Base-by-base conservation (phyloP, 441 rosid species). In the Pelargonium cotyledonis region DNA sequence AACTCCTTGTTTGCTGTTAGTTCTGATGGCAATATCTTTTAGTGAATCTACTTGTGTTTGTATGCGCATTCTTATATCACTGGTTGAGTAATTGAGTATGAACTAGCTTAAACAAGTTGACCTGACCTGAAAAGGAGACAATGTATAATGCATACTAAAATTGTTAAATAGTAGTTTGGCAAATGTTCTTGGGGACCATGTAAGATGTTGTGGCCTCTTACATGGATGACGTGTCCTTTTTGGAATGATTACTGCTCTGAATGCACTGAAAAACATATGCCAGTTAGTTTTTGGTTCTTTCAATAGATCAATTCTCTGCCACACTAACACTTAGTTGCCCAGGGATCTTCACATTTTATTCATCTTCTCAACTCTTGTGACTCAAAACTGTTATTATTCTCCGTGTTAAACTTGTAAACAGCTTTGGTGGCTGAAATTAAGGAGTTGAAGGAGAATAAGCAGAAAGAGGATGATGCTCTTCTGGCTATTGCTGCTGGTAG, bases 401-500 rank as follows among this genome's bases (percentile, higher is more conserved):
- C 49, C 61, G 23, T 31, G 31, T 67, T 71, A 67, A 49, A 38
- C 64, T 61, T 82, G 49, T 76, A 38, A 65, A 70, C 92, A 95
- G 98, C 97, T 51, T 78, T 95, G 58, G 71, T 90, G 84, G 89
- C 84, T 19, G 97, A 95, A 85, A 88, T 92, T 63, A 95, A 88
- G 80, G 98, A 89, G 79, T 87, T 88, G 44, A 85, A 89, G 74
- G 98, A 88, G 82, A 84, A 87, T 76, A 89, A 88, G 71, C 86
- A 78, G 74, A 82, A 80, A 70, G 98, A 90, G 74, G 96, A 89
- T 78, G 95, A 88, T 72, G 84, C 81, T 69, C 88, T 92, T 75
- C 92, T 89, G 77, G 89, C 94, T 66, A 84, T 90, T 82, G 88
- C 98, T 76, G 87, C 94, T 78, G 96, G 95, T 71, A 92, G 85